Evolutionary conservation across 228 moss, liverwort and hornwort species (phyloP).

Genomic region (Sphagnum magellanicum): DNA sequence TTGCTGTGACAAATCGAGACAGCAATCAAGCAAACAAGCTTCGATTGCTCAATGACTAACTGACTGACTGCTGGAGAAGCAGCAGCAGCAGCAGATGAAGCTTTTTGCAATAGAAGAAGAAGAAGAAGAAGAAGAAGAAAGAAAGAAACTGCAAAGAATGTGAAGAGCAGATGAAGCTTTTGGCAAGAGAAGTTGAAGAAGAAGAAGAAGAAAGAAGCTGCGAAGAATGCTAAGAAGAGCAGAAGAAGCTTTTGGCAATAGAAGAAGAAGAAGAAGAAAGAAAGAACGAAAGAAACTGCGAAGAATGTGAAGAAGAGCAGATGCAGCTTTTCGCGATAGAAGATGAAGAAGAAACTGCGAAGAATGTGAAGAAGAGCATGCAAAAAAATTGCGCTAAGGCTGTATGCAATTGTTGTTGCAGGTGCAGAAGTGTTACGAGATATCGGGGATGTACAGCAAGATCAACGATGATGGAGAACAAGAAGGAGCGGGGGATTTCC

Average conservation of each 20-base stretch:
- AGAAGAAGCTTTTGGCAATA: not conserved
- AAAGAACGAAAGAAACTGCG: not conserved
- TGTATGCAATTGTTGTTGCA: constrained; percentile 8
- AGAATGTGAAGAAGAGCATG: not conserved
- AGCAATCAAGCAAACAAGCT: not conserved
- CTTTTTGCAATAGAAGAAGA: not conserved
- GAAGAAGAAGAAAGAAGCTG: not conserved
- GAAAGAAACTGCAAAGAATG: not conserved
- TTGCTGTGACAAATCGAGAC: not conserved
- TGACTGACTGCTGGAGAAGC: no score
- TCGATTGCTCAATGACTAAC: not conserved
- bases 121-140: not conserved
- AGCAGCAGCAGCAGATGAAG: not conserved
- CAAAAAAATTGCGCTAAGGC: not conserved
- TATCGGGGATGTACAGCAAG: constrained; percentile 66
- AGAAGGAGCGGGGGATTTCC: constrained; percentile 34
- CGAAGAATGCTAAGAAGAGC: not conserved
- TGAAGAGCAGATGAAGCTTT: not conserved
- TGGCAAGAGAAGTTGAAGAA: not conserved
- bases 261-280: no score
- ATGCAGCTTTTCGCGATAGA: not conserved
- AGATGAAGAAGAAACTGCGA: not conserved
- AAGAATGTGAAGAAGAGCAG: not conserved
- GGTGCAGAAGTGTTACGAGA: constrained; percentile 75
- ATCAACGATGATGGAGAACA: not conserved